phyloP scores from a whole-genome alignment of 164 flowering plant species.

The Umbellularia californica region DNA sequence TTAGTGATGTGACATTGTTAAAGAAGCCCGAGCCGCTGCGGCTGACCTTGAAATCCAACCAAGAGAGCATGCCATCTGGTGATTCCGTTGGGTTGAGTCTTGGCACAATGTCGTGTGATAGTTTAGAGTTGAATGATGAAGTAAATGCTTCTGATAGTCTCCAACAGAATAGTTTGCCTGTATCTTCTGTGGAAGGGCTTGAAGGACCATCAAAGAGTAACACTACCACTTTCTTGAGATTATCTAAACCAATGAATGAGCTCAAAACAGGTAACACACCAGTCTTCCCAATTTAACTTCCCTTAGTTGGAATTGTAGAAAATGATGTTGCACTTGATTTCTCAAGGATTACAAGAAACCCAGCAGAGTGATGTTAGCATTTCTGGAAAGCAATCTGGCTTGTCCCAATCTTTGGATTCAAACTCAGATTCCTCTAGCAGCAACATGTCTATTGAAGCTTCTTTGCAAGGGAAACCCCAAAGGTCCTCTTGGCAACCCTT shows the following conservation, averaged over 20 bases:
- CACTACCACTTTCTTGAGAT: constrained; percentile 11
- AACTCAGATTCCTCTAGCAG: constrained; percentile 14
- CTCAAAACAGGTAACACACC: constrained; percentile 31
- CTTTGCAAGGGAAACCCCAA: constrained; percentile 46
- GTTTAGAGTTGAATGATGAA: constrained; percentile 4
- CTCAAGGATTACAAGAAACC: constrained; percentile 54
- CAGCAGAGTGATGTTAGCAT: constrained; percentile 17
- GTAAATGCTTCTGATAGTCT: constrained; percentile 3
- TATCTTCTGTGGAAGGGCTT: neutral
- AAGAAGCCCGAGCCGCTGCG: constrained; percentile 18
- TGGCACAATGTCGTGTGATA: neutral
- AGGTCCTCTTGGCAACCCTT: constrained; percentile 32
- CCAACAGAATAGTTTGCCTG: constrained; percentile 8
- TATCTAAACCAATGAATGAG: constrained; percentile 13
- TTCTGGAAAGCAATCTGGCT: constrained; percentile 16
- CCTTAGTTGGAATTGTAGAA: neutral
- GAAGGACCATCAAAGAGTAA: constrained; percentile 14
- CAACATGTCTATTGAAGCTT: constrained; percentile 22
- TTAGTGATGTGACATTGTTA: constrained; percentile 37
- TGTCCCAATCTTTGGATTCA: constrained; percentile 17
- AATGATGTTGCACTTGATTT: constrained; percentile 22
- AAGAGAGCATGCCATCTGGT: constrained; percentile 6
- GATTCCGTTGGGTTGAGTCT: constrained; percentile 9
- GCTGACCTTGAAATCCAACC: neutral
- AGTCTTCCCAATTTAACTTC: neutral